Conservation (phyloP, 116 monocot species). For the Papilionanthe hybrid region DNA sequence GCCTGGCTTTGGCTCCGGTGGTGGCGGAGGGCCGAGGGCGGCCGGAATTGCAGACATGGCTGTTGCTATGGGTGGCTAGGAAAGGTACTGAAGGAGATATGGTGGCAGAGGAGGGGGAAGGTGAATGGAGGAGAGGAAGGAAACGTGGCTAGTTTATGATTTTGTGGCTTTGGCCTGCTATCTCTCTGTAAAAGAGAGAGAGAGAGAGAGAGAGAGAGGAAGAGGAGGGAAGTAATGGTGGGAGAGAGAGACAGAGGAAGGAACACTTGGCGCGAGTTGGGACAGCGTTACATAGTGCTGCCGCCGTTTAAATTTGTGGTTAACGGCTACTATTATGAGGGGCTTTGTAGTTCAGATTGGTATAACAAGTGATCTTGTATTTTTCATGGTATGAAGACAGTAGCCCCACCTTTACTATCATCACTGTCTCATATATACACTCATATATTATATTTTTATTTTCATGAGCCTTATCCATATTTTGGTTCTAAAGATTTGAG, state of each 20-base stretch:
- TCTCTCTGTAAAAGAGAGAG: not conserved
- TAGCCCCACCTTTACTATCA: no score
- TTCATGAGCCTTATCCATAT: no score
- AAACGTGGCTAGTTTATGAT: constrained; percentile 14
- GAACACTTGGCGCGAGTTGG: not conserved
- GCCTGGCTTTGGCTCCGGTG: not conserved
- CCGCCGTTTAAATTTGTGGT: not conserved
- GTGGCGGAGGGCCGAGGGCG: not conserved
- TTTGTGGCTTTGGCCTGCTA: not conserved
- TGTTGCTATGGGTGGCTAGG: not conserved
- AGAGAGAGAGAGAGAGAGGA: not conserved
- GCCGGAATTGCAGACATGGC: constrained; percentile 4
- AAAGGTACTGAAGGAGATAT: not conserved
- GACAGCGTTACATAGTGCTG: not conserved
- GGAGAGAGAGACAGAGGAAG: not conserved
- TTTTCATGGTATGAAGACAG: no score
- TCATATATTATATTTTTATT: no score
- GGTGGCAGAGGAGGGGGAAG: not conserved
- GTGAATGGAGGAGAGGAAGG: constrained; percentile 4
- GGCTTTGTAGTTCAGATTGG: no score
- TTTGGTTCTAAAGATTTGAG: no score
- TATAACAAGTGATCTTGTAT: no score
- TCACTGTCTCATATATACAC: no score
- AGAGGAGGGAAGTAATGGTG: not conserved
- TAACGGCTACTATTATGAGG: not conserved